These are phyloP conservation scores for Annulohypoxylon maeteangense DNA, from an alignment of 495 filamentous ascomycete genomes.

Conservation along the genomic window DNA sequence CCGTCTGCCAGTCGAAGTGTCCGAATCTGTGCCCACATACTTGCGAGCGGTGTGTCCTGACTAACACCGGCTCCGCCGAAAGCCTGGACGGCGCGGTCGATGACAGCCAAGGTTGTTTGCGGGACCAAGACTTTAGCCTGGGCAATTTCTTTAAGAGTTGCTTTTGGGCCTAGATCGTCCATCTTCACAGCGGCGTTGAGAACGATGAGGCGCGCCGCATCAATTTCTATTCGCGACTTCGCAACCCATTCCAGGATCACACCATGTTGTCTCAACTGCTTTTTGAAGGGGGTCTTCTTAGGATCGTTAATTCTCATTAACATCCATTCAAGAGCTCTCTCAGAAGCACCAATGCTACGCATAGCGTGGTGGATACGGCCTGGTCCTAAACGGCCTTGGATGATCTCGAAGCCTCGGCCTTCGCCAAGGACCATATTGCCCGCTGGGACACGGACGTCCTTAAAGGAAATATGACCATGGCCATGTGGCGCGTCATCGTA, in stretches of 20 bases:
- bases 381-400: constrained; percentile 90
- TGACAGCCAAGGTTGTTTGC: constrained; percentile 77
- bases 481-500: constrained; percentile 96
- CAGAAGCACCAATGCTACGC: constrained; percentile 88
- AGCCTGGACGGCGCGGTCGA: constrained; percentile 87
- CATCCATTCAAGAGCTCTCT: constrained; percentile 88
- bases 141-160: constrained; percentile 84
- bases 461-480: constrained; percentile 88
- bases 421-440: constrained; percentile 85
- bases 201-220: constrained; percentile 84
- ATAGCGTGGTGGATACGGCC: constrained; percentile 95
- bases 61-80: constrained; percentile 87
- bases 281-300: constrained; percentile 84
- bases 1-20: constrained; percentile 90
- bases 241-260: constrained; percentile 96
- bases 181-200: constrained; percentile 92
- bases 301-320: constrained; percentile 90
- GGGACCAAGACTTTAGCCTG: constrained; percentile 89
- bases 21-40: constrained; percentile 84
- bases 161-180: constrained; percentile 81
- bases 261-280: constrained; percentile 81
- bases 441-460: constrained; percentile 82
- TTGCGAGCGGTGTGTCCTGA: constrained; percentile 90
- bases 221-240: constrained; percentile 88
- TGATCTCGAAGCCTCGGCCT: constrained; percentile 95